Evolutionary conservation across 2,329 filamentous ascomycete genomes (phyloP).

Genomic region (Beauveria rudraprayagi): DNA sequence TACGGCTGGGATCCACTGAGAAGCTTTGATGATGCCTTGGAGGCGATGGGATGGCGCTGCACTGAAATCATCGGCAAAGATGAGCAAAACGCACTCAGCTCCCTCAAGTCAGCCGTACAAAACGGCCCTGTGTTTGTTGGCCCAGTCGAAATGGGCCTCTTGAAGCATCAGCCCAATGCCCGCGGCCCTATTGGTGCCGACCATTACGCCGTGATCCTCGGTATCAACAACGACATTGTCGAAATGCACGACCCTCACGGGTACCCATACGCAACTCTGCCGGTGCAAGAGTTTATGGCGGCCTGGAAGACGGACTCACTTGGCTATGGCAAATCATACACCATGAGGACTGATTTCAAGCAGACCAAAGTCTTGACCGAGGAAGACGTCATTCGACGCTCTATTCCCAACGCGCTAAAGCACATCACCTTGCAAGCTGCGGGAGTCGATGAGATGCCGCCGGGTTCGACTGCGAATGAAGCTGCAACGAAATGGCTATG

Average conservation of each 20-base stretch:
- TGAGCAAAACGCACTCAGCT: conserved; percentile 11
- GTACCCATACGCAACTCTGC: conserved; percentile 14
- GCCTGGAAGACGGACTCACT: conserved; percentile 15
- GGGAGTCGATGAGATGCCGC: conserved; percentile 9
- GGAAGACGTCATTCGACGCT: conserved; percentile 14
- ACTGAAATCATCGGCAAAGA: conserved; percentile 11
- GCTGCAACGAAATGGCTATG: conserved; percentile 10
- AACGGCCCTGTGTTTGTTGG: conserved; percentile 15
- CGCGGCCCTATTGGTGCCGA: conserved; percentile 15
- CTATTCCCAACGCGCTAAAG: conserved; percentile 9
- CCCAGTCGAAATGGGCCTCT: conserved; percentile 15
- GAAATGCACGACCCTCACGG: conserved; percentile 15
- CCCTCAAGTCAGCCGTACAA: conserved; percentile 9
- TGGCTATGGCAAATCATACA: conserved; percentile 14
- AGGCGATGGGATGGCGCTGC: conserved; percentile 13
- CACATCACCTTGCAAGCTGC: conserved; percentile 10
- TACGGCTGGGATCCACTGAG: conserved; percentile 14
- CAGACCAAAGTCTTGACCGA: conserved; percentile 10
- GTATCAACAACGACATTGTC: conserved; percentile 4
- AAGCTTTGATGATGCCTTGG: conserved; percentile 11
- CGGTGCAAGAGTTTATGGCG: conserved; percentile 12
- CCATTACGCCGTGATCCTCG: conserved; percentile 15
- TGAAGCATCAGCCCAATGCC: conserved; percentile 13
- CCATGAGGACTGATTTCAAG: conserved; percentile 14
- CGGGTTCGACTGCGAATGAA: conserved; percentile 12